Conservation (phyloP, 352 stramenopile species). For the Globisporangium paroecandrum region DNA sequence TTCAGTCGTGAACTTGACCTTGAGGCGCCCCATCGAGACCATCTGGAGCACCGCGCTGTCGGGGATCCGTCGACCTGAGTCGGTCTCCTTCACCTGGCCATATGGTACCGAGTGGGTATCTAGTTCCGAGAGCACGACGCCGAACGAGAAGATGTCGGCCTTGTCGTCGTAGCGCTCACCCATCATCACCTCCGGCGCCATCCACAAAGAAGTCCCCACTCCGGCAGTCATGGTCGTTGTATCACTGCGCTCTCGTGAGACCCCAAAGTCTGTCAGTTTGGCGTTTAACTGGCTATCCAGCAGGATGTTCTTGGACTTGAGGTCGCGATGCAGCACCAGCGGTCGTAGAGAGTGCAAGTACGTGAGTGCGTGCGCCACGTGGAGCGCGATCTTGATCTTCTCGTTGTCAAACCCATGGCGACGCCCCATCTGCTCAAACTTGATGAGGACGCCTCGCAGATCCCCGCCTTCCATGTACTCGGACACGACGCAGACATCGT, state of each 20-base stretch:
- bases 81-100: neutral
- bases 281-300: constrained; percentile 36
- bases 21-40: neutral
- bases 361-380: constrained; percentile 27
- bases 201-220: neutral
- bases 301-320: constrained; percentile 48
- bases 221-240: neutral
- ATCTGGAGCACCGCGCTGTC: neutral
- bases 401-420: constrained; percentile 31
- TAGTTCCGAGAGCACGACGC: constrained; percentile 80
- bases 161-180: constrained; percentile 13
- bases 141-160: constrained; percentile 86
- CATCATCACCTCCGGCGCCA: too few species aligned
- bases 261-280: constrained; percentile 58
- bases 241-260: neutral
- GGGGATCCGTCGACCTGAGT: neutral
- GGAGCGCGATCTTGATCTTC: constrained; percentile 28
- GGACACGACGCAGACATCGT: constrained; percentile 32
- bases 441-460: constrained; percentile 29
- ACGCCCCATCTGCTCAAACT: constrained; percentile 23
- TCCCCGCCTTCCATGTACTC: constrained; percentile 48
- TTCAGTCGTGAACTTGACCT: neutral
- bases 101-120: constrained; percentile 22
- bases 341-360: constrained; percentile 17
- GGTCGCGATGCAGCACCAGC: neutral